Conservation (phyloP, 805 yeast genomes). For the Kazachstania kunashirensis region DNA sequence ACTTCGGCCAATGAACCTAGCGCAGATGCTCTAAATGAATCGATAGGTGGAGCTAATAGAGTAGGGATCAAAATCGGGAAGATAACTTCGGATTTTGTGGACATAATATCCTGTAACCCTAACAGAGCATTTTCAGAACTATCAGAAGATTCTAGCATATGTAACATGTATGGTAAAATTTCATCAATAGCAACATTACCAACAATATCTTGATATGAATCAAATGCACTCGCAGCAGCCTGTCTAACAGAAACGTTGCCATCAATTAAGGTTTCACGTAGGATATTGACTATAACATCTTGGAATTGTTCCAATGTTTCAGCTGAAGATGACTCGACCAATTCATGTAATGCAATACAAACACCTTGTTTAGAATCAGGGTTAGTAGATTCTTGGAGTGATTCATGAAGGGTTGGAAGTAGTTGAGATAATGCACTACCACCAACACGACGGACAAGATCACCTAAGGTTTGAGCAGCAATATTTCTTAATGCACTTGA, state of each 20-base stretch:
- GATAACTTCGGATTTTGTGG: constrained; percentile 77
- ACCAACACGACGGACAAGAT: constrained; percentile 88
- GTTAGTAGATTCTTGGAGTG: constrained; percentile 49
- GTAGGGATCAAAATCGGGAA: constrained; percentile 92
- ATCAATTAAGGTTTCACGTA: constrained; percentile 74
- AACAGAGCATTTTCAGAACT: constrained; percentile 66
- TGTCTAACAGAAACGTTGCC: constrained; percentile 64
- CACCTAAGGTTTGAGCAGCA: constrained; percentile 92
- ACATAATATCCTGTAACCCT: constrained; percentile 87
- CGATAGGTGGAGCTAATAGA: constrained; percentile 70
- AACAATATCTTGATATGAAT: constrained; percentile 67
- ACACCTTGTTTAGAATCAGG: constrained; percentile 92
- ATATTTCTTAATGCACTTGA: constrained; percentile 72
- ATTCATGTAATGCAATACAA: constrained; percentile 83
- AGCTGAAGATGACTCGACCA: constrained; percentile 61
- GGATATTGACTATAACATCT: constrained; percentile 58
- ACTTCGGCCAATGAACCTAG: constrained; percentile 80
- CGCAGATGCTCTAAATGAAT: constrained; percentile 76
- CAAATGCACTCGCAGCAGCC: constrained; percentile 88
- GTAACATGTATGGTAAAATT: constrained; percentile 73
- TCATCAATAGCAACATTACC: constrained; percentile 85
- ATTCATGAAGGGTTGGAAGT: constrained; percentile 71
- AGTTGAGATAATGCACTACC: constrained; percentile 74
- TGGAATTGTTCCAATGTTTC: constrained; percentile 58
- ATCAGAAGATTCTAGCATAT: constrained; percentile 49